phyloP scores from a whole-genome alignment of 2,329 filamentous ascomycete species.

The Emmonsiellopsis sp. region DNA sequence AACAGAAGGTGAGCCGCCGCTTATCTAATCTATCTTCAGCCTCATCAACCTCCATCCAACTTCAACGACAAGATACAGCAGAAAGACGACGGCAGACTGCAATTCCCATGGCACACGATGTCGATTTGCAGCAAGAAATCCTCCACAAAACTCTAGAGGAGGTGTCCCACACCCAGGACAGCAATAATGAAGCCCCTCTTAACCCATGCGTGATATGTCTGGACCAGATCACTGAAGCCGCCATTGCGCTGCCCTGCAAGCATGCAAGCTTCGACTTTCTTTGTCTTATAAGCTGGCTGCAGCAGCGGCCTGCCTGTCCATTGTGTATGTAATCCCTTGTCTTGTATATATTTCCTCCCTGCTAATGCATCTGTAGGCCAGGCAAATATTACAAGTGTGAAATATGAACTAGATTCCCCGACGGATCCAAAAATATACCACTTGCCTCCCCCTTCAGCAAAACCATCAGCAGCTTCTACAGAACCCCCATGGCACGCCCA shows the following conservation, averaged over 20 bases:
- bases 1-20: too few relatives aligned
- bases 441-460: slow-evolving; percentile 28
- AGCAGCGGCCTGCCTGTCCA: slow-evolving; percentile 64
- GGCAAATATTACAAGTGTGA: slow-evolving; percentile 48
- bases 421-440: slow-evolving; percentile 50
- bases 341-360: background rate
- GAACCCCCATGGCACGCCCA: slow-evolving; percentile 1
- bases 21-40: too few relatives aligned
- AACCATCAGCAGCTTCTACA: slow-evolving; percentile 10
- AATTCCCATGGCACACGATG: slow-evolving; percentile 29
- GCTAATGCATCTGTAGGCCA: slow-evolving; percentile 34
- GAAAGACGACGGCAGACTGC: too few relatives aligned
- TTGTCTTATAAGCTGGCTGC: slow-evolving; percentile 75
- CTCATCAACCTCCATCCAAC: too few relatives aligned
- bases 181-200: slow-evolving; percentile 18
- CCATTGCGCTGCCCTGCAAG: slow-evolving; percentile 64
- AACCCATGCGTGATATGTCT: slow-evolving; percentile 81
- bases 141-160: slow-evolving; percentile 38
- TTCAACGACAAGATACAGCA: too few relatives aligned
- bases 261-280: slow-evolving; percentile 78
- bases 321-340: slow-evolving; percentile 55
- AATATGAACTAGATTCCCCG: slow-evolving; percentile 52
- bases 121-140: slow-evolving; percentile 34
- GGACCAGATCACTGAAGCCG: slow-evolving; percentile 62
- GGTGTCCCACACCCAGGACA: slow-evolving; percentile 27